Conservation (phyloP, 139 green algal genomes). For the Tetraselmis striata region DNA sequence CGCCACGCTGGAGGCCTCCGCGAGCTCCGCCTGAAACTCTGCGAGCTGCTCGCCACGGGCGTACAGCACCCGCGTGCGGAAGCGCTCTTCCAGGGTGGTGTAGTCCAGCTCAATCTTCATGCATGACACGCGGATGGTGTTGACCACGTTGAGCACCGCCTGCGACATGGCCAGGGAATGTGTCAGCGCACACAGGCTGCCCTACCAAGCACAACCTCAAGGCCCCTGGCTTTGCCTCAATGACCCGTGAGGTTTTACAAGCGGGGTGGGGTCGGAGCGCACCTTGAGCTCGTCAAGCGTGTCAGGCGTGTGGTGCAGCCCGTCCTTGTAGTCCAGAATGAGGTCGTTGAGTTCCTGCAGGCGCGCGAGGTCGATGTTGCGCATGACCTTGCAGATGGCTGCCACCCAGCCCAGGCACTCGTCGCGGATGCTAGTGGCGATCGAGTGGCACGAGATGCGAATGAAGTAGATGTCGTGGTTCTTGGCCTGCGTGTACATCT, state of each 20-base stretch:
- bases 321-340: constrained; percentile 24
- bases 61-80: constrained; percentile 61
- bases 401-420: constrained; percentile 68
- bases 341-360: constrained; percentile 31
- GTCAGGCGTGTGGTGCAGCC: constrained; percentile 26
- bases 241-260: too few relatives aligned
- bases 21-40: constrained; percentile 11
- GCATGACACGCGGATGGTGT: constrained; percentile 30
- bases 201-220: too few relatives aligned
- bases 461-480: constrained; percentile 66
- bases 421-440: constrained; percentile 55
- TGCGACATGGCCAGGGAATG: too few relatives aligned
- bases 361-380: constrained; percentile 46
- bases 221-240: too few relatives aligned
- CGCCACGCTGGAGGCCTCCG: constrained; percentile 11
- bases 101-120: constrained; percentile 73
- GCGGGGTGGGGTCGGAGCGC: too few relatives aligned
- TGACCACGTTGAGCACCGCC: constrained; percentile 44
- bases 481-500: constrained; percentile 29
- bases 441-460: constrained; percentile 43
- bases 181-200: too few relatives aligned
- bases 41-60: constrained; percentile 23
- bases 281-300: constrained; percentile 69
- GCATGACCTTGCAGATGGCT: constrained; percentile 58
- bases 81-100: constrained; percentile 72